Evolutionary conservation across 305 asterid genomes (phyloP).

Genomic region (Fraxinus greggii): DNA sequence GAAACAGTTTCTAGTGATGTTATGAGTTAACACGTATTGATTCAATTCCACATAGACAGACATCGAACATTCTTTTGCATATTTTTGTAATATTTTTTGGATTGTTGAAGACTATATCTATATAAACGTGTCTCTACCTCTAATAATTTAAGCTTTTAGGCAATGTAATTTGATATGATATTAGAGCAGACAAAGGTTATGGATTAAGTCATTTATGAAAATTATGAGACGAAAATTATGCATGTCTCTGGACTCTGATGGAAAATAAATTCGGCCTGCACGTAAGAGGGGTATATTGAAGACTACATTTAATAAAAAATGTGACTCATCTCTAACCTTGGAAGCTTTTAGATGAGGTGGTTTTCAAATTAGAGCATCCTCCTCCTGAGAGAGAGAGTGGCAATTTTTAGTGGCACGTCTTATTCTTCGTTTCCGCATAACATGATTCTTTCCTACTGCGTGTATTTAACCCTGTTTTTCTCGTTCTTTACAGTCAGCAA

Average conservation of each 20-base stretch:
- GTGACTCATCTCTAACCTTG: neutral
- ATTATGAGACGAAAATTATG: neutral
- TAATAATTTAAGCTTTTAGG: neutral
- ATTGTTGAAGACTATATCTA: neutral
- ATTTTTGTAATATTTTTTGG: neutral
- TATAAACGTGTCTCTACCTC: neutral
- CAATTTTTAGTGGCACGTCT: neutral
- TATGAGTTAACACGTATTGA: neutral
- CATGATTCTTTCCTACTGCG: neutral
- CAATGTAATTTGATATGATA: neutral
- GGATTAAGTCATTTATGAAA: neutral
- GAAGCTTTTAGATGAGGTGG: neutral
- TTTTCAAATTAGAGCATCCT: neutral
- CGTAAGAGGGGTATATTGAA: neutral
- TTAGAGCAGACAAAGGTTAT: neutral
- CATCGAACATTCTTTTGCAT: neutral
- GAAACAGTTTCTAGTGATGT: neutral
- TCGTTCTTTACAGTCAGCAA: constrained; percentile 64
- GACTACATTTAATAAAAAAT: neutral
- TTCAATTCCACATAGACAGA: neutral
- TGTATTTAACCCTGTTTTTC: constrained; percentile 22
- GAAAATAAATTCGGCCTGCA: neutral
- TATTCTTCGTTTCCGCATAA: neutral
- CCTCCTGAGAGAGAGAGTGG: neutral
- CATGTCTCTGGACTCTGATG: neutral